Conservation (phyloP, 2,329 filamentous ascomycete species). For the Laburnicola sp. region DNA sequence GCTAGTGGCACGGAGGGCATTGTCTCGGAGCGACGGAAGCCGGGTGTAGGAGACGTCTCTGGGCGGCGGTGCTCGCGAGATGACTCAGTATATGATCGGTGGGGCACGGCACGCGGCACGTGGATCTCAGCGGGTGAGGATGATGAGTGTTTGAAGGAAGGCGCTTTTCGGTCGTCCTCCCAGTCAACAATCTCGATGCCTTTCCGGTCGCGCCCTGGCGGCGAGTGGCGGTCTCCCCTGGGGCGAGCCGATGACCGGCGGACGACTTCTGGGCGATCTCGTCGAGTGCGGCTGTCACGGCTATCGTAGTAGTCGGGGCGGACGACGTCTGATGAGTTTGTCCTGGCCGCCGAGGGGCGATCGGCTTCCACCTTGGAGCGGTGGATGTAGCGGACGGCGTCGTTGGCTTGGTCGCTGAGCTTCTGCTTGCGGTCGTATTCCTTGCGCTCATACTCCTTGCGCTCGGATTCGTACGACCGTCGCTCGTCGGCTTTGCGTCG, state of each 20-base stretch:
- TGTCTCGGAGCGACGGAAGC: conserved; percentile 48
- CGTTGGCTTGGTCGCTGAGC: conserved; percentile 28
- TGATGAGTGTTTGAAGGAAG: conserved; percentile 45
- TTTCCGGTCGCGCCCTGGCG: conserved; percentile 35
- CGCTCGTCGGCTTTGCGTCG: conserved; percentile 35
- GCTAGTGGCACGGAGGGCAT: conserved; percentile 42
- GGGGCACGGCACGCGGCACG: conserved; percentile 26
- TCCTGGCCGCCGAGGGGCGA: conserved; percentile 33
- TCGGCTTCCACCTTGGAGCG: conserved; percentile 31
- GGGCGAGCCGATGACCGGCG: conserved; percentile 43
- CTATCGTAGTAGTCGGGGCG: conserved; percentile 27
- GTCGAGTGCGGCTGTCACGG: conserved; percentile 27
- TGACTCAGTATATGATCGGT: conserved; percentile 37
- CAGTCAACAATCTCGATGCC: conserved; percentile 40
- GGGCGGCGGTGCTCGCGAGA: conserved; percentile 31
- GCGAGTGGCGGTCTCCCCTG: conserved; percentile 31
- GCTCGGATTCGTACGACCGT: conserved; percentile 35
- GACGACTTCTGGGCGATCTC: conserved; percentile 34
- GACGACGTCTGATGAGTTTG: conserved; percentile 36
- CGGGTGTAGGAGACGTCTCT: conserved; percentile 39
- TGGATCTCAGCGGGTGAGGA: conserved; percentile 44
- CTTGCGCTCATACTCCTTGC: too few relatives aligned
- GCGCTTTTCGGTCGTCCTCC: conserved; percentile 29
- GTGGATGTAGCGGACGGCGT: conserved; percentile 37
- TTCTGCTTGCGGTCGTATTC: conserved; percentile 28